A percentile compares a stretch with the other conserved stretches of the same genome.
phyloP scores from a whole-genome alignment of 2,329 filamentous ascomycete genomes.

The Endocalyx cinctus region DNA sequence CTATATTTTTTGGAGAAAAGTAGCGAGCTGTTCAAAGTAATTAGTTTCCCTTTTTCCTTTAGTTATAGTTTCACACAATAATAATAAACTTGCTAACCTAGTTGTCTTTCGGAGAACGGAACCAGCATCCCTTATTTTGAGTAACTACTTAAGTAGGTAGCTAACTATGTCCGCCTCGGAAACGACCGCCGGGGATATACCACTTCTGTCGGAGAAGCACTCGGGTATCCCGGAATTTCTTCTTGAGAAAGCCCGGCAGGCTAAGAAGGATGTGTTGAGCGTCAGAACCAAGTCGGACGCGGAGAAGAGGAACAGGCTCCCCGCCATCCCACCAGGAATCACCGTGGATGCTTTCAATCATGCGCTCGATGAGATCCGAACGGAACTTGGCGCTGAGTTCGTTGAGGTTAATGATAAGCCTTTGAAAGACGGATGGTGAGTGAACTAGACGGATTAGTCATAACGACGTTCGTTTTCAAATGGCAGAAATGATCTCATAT shows the following conservation, averaged over 20 bases:
- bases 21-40: too few species aligned
- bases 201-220: slow-evolving; percentile 31
- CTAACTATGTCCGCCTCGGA: slow-evolving; percentile 17
- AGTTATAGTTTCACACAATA: too few species aligned
- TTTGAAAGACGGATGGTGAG: slow-evolving; percentile 35
- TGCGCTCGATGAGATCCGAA: slow-evolving; percentile 31
- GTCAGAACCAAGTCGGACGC: slow-evolving; percentile 27
- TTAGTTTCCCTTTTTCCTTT: too few species aligned
- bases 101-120: too few species aligned
- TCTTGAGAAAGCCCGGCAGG: slow-evolving; percentile 30
- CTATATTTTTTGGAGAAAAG: too few species aligned
- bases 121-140: too few species aligned
- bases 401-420: slow-evolving; percentile 38
- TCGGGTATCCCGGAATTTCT: slow-evolving; percentile 34
- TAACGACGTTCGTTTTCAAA: too few species aligned
- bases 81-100: too few species aligned
- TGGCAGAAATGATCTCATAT: too few species aligned
- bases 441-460: slow-evolving; percentile 2
- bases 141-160: too few species aligned
- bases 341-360: slow-evolving; percentile 25
- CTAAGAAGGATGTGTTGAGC: slow-evolving; percentile 30
- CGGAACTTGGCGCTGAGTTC: slow-evolving; percentile 30
- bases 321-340: slow-evolving; percentile 35
- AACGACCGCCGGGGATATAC: slow-evolving; percentile 25
- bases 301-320: slow-evolving; percentile 23